phyloP scores from a whole-genome alignment of 306 rosid species.

The Acacia crassicarpa region DNA sequence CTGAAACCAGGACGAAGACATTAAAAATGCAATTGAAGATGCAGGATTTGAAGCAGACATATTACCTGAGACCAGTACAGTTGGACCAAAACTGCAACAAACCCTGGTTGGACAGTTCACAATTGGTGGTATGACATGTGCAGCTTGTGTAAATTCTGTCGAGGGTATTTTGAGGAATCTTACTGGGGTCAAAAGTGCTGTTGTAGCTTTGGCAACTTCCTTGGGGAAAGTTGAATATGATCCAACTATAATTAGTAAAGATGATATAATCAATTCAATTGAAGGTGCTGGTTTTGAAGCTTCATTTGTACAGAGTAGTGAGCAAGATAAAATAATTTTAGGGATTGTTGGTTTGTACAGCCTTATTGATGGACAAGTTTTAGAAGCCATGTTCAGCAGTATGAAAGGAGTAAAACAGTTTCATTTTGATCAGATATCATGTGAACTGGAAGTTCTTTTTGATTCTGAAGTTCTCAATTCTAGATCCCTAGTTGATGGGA shows the following conservation, averaged over 20 bases:
- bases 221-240: conserved; percentile 94
- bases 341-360: conserved; percentile 71
- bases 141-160: conserved; percentile 97
- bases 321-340: conserved; percentile 71
- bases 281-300: conserved; percentile 97
- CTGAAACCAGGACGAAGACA: conserved; percentile 71
- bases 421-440: conserved; percentile 53
- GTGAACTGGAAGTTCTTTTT: conserved; percentile 69
- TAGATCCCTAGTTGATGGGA: conserved; percentile 85
- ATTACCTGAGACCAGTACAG: conserved; percentile 66
- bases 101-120: conserved; percentile 83
- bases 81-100: conserved; percentile 57
- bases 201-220: conserved; percentile 91
- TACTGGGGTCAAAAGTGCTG: conserved; percentile 88
- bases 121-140: conserved; percentile 98
- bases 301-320: conserved; percentile 79
- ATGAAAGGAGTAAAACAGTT: conserved; percentile 75
- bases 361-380: conserved; percentile 54
- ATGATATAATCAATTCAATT: conserved; percentile 79
- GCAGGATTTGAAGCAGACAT: conserved; percentile 97
- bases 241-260: conserved; percentile 67
- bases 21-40: conserved; percentile 89
- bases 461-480: conserved; percentile 84
- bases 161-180: conserved; percentile 80
- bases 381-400: conserved; percentile 68